These are phyloP conservation scores for Cercospora sesami DNA, from an alignment of 2,329 filamentous ascomycete genomes.

Conservation along the genomic window DNA sequence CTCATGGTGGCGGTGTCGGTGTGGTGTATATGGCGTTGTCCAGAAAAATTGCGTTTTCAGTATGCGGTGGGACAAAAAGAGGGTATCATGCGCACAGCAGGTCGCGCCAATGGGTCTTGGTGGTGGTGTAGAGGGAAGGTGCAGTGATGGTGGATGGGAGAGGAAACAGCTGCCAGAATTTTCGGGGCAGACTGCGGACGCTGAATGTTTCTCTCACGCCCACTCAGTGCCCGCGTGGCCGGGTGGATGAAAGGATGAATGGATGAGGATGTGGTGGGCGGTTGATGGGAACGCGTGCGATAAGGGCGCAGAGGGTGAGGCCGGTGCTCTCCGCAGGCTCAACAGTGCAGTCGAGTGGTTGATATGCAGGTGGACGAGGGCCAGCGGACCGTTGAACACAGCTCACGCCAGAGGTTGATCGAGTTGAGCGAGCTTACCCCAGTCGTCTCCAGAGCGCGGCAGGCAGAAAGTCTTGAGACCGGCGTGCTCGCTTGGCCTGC, in stretches of 20 bases:
- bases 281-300: constrained; percentile 10
- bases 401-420: constrained; percentile 6
- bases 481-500: neutral
- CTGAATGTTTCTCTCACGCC: neutral
- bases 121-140: neutral
- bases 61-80: constrained; percentile 19
- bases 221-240: neutral
- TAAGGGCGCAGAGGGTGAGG: constrained; percentile 5
- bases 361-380: constrained; percentile 13
- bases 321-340: constrained; percentile 13
- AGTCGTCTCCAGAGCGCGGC: constrained; percentile 3
- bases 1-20: constrained; percentile 62
- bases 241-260: neutral
- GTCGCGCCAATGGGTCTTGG: constrained; percentile 15
- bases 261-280: neutral
- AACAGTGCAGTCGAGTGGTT: constrained; percentile 13
- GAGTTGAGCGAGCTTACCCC: constrained; percentile 13
- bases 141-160: constrained; percentile 1
- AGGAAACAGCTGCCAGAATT: constrained; percentile 17
- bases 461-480: constrained; percentile 13
- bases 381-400: constrained; percentile 13
- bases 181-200: constrained; percentile 10
- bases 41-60: constrained; percentile 19
- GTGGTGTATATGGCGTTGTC: constrained; percentile 19
- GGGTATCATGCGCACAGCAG: constrained; percentile 20